Conservation (phyloP, 176 grass and related monocot species). For the Rhynchospora tenuis region DNA sequence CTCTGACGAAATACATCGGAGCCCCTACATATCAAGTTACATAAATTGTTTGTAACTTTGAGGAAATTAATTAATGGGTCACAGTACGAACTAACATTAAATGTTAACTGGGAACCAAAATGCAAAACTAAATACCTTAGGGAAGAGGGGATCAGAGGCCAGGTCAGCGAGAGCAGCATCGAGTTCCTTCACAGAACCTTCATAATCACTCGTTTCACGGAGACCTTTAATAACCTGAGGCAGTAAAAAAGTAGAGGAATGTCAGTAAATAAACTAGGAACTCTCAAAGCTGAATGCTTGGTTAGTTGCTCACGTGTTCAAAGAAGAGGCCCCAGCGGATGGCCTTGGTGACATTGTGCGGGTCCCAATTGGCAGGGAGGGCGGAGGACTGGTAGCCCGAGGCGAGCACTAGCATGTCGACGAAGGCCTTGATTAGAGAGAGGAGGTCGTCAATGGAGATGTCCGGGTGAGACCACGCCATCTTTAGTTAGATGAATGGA, state of each 20-base stretch:
- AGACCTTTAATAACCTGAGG: constrained; percentile 52
- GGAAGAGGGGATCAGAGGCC: constrained; percentile 43
- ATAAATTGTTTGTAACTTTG: neutral
- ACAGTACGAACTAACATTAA: neutral
- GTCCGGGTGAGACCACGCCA: constrained; percentile 45
- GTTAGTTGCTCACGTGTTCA: constrained; percentile 43
- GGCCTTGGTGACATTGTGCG: constrained; percentile 34
- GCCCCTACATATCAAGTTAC: constrained; percentile 41
- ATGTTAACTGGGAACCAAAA: neutral
- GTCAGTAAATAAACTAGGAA: neutral
- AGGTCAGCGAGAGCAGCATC: constrained; percentile 47
- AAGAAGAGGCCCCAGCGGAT: constrained; percentile 72
- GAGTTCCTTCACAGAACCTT: constrained; percentile 49
- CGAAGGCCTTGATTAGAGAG: constrained; percentile 48
- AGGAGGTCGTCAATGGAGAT: constrained; percentile 47
- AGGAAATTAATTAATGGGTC: neutral
- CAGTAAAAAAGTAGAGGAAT: neutral
- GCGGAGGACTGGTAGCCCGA: constrained; percentile 60
- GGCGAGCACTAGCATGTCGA: constrained; percentile 71
- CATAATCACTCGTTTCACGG: constrained; percentile 34
- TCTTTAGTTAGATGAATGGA: neutral
- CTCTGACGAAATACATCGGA: constrained; percentile 35
- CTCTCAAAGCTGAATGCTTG: neutral
- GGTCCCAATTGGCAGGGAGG: constrained; percentile 34
- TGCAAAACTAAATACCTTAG: too few relatives aligned